Percentiles rank a stretch among this genome's conserved stretches.
Conservation (phyloP, 2,329 filamentous ascomycete species). For the Penicillium fuscoglaucum region DNA sequence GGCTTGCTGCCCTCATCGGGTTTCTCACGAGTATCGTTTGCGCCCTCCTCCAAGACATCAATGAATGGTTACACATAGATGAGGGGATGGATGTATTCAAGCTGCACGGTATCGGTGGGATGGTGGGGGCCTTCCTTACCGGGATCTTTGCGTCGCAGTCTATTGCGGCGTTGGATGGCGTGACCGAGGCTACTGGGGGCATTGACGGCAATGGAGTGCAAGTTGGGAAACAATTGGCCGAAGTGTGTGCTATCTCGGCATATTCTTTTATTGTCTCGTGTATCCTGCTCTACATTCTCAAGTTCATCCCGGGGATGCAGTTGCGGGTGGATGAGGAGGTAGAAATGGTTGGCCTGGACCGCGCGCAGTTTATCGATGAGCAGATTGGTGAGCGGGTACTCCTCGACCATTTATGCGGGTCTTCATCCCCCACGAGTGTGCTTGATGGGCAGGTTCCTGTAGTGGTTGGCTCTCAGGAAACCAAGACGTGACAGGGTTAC, state of each 20-base stretch:
- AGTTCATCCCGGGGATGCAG: constrained; percentile 56
- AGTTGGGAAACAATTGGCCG: constrained; percentile 57
- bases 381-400: constrained; percentile 56
- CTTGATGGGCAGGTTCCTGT: constrained; percentile 6
- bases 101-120: constrained; percentile 59
- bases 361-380: constrained; percentile 58
- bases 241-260: constrained; percentile 54
- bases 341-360: constrained; percentile 57
- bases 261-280: constrained; percentile 57
- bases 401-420: constrained; percentile 23
- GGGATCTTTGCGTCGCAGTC: constrained; percentile 55
- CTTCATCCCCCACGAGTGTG: constrained; percentile 16
- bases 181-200: constrained; percentile 48
- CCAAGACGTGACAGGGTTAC: background rate
- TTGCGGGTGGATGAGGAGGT: constrained; percentile 56
- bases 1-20: constrained; percentile 57
- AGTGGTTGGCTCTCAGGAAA: background rate
- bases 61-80: constrained; percentile 57
- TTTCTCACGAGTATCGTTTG: constrained; percentile 57
- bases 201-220: constrained; percentile 59
- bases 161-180: constrained; percentile 51
- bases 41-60: constrained; percentile 51
- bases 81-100: constrained; percentile 63
- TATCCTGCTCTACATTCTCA: constrained; percentile 54
- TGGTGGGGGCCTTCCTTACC: constrained; percentile 59